Evolutionary conservation across 495 filamentous ascomycete genomes (phyloP), one percentile per base, ranked within the genome.

Genomic region (Penicillium dipodomyicola): DNA sequence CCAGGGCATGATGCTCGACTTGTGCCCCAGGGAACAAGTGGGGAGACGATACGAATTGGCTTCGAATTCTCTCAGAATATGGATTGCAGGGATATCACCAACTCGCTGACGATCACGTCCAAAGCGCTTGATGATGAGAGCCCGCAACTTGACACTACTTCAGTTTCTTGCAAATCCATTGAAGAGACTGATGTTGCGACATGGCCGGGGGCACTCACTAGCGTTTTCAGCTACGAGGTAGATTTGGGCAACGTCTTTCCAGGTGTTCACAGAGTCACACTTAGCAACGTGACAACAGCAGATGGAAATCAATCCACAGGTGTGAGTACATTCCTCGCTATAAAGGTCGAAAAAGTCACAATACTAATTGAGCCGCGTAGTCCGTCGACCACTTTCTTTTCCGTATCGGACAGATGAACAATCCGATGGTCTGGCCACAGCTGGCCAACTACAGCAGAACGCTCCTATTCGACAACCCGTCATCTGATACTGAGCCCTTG

Each of bases 1-100:
- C 84, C 84, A 2, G 80, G 82, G 10, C 84, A 87, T 60, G 84
- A 87, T 51, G 35, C 49, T 0, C 77, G 82, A 19, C 49, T 84
- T 8, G 57, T 75, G 8, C 79, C 82, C 2, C 72, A 70, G 5
- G 65, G 64, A 14, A 58, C 22, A 30, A 53, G 33, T 35, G 58
- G 52, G 8, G 39, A 83, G 45, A 71, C 64, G 0, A 51, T 83
- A 5, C 50, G 68, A 1, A 64, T 84, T 43, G 65, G 74, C 51
- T 52, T 87, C 37, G 71, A 79, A 37, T 87, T 82, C 64, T 84
- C 81, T 14, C 64, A 69, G 23, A 65, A 74, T 35, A 87, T 87
- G 84, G 70, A 82, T 61, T 87, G 84, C 65, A 59, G 77, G 2
- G 69, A 62, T 51, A 51, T 51, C 33, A 51, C 49, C 6, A 63